Conservation (phyloP, 139 green algal species). For the Coelastrella sp. region DNA sequence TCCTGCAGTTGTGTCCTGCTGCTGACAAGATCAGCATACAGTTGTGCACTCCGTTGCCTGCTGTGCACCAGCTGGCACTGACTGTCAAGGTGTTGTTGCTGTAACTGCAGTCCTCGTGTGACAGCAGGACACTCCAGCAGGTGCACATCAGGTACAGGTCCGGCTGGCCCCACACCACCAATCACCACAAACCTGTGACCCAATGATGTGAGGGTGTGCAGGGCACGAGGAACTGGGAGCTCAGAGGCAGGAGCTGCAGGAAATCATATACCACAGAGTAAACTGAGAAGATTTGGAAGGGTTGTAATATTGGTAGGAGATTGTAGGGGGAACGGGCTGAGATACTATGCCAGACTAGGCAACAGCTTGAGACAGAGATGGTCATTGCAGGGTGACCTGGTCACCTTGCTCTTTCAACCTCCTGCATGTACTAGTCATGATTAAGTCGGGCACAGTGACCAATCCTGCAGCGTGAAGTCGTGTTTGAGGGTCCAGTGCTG, state of each 20-base stretch:
- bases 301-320: too few relatives aligned
- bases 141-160: conserved; percentile 21
- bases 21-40: conserved; percentile 4
- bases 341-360: too few relatives aligned
- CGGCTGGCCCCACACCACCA: conserved; percentile 49
- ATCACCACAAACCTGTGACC: conserved; percentile 54
- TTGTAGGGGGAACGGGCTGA: too few relatives aligned
- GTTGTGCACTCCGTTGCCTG: neutral
- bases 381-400: too few relatives aligned
- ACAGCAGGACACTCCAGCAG: conserved; percentile 38
- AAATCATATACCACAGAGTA: too few relatives aligned
- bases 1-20: conserved; percentile 2
- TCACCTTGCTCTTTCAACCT: too few relatives aligned
- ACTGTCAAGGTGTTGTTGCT: neutral
- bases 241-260: conserved; percentile 47
- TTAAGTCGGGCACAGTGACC: too few relatives aligned
- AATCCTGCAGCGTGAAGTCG: too few relatives aligned
- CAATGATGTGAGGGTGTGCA: conserved; percentile 58
- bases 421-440: neutral
- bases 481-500: too few relatives aligned
- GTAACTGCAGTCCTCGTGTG: conserved; percentile 2
- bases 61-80: conserved; percentile 5
- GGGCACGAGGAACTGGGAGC: conserved; percentile 47
- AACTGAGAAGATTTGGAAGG: too few relatives aligned
- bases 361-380: too few relatives aligned